These are phyloP conservation scores for Peronospora tabacina DNA, from an alignment of 352 stramenopile genomes.

Conservation along the genomic window DNA sequence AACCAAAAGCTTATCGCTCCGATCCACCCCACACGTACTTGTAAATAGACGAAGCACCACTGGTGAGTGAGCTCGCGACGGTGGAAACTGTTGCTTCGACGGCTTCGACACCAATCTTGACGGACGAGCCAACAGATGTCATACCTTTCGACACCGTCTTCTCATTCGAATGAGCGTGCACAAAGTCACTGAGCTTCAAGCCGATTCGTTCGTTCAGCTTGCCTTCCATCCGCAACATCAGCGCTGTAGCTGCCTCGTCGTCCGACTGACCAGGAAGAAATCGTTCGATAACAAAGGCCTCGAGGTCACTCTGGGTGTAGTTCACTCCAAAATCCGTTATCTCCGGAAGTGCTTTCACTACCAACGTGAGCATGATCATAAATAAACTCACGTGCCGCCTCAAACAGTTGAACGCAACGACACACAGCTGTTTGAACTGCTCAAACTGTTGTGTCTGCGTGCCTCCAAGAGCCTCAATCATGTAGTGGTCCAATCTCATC, in stretches of 20 bases:
- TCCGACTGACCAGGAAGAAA: constrained; percentile 77
- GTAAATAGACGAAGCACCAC: constrained; percentile 70
- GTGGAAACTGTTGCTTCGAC: constrained; percentile 68
- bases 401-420: constrained; percentile 84
- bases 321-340: constrained; percentile 82
- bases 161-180: constrained; percentile 78
- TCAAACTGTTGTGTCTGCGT: constrained; percentile 72
- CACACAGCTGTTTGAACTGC: constrained; percentile 82
- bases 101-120: constrained; percentile 74
- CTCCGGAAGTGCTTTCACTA: constrained; percentile 75
- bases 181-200: constrained; percentile 80
- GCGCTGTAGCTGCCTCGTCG: constrained; percentile 67
- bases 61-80: constrained; percentile 68
- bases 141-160: constrained; percentile 82
- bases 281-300: constrained; percentile 77
- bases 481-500: constrained; percentile 94
- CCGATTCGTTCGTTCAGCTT: constrained; percentile 85
- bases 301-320: constrained; percentile 79
- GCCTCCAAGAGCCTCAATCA: constrained; percentile 81
- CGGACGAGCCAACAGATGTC: constrained; percentile 63
- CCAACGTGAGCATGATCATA: constrained; percentile 80
- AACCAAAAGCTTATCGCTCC: constrained; percentile 19
- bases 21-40: constrained; percentile 72
- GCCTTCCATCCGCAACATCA: constrained; percentile 81
- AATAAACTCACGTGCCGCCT: constrained; percentile 79